Percentiles rank a stretch among this genome's conserved stretches.
These are phyloP conservation scores for Sporisorium sorghi DNA, from an alignment of 1,284 basidiomycete species.

Conservation along the genomic window DNA sequence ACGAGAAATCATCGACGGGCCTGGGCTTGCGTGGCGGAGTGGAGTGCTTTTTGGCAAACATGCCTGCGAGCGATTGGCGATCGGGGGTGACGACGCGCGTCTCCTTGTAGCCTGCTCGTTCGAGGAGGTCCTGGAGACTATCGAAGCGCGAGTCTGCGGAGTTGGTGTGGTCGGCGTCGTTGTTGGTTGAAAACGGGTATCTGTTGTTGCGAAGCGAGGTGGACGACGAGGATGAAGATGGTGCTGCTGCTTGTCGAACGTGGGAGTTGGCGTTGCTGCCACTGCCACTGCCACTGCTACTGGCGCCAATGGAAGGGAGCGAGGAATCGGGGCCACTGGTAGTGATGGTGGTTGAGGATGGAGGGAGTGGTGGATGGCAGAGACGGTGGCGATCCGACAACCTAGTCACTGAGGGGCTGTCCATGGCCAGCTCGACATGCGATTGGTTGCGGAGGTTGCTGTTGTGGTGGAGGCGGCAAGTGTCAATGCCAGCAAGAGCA, in stretches of 20 bases:
- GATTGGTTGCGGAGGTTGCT: conserved; percentile 9
- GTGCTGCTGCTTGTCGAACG: background rate
- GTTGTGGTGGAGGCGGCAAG: conserved; percentile 4
- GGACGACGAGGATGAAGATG: background rate
- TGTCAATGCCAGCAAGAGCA: conserved; percentile 11
- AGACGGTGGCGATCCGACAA: conserved; percentile 11
- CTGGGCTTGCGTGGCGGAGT: conserved; percentile 23
- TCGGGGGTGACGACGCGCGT: conserved; percentile 65
- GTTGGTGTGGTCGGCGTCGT: conserved; percentile 1
- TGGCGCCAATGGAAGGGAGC: conserved; percentile 14
- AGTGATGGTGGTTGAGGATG: conserved; percentile 16
- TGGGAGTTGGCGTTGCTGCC: background rate
- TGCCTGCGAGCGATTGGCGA: conserved; percentile 29
- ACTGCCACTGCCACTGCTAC: conserved; percentile 5
- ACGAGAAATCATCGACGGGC: conserved; percentile 38
- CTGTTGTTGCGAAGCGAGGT: background rate
- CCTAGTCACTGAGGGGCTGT: conserved; percentile 12
- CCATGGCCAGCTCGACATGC: conserved; percentile 16
- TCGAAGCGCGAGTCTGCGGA: conserved; percentile 51
- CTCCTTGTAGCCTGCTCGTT: conserved; percentile 66
- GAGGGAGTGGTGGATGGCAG: conserved; percentile 15
- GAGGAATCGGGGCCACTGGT: conserved; percentile 20
- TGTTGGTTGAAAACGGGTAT: background rate
- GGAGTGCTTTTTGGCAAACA: conserved; percentile 38
- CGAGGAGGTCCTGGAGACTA: conserved; percentile 64